These are phyloP conservation scores for Biscutella auriculata DNA, from an alignment of 441 rosid genomes.

Conservation along the genomic window DNA sequence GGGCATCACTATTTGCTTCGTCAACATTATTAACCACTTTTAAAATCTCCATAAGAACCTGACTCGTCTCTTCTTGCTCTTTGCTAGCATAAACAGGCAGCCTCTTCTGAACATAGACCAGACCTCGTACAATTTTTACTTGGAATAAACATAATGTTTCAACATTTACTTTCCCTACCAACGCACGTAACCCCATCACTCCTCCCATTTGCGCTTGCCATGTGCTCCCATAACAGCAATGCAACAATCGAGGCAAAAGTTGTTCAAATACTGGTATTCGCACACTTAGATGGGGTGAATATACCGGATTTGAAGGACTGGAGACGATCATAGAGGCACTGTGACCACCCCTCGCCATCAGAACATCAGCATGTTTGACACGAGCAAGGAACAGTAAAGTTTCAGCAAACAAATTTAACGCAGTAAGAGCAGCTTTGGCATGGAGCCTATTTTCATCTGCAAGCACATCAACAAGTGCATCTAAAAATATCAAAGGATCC, in stretches of 20 bases:
- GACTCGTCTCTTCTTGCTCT: conserved; percentile 98
- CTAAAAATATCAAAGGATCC: conserved; percentile 83
- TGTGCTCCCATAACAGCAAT: conserved; percentile 87
- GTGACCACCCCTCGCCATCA: conserved; percentile 77
- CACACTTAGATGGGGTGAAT: conserved; percentile 87
- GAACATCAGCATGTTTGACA: conserved; percentile 64
- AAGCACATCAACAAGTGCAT: conserved; percentile 90
- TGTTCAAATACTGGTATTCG: conserved; percentile 94
- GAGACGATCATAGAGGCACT: conserved; percentile 92
- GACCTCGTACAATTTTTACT: conserved; percentile 75
- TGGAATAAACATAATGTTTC: conserved; percentile 83
- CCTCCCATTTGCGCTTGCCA: conserved; percentile 99
- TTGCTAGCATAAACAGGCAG: conserved; percentile 87
- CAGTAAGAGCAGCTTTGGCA: conserved; percentile 81
- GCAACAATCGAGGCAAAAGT: conserved; percentile 90
- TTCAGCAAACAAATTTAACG: conserved; percentile 83
- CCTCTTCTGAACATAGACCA: conserved; percentile 85
- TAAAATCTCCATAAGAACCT: conserved; percentile 93
- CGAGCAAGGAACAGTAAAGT: conserved; percentile 85
- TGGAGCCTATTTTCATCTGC: conserved; percentile 82
- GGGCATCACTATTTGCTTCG: conserved; percentile 87
- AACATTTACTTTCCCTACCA: conserved; percentile 95
- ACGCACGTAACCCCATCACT: conserved; percentile 91
- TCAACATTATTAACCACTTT: conserved; percentile 95
- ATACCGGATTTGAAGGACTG: conserved; percentile 96